Evolutionary conservation across 1,284 basidiomycete species (phyloP).

Genomic region (Salmacisia buchloeana): DNA sequence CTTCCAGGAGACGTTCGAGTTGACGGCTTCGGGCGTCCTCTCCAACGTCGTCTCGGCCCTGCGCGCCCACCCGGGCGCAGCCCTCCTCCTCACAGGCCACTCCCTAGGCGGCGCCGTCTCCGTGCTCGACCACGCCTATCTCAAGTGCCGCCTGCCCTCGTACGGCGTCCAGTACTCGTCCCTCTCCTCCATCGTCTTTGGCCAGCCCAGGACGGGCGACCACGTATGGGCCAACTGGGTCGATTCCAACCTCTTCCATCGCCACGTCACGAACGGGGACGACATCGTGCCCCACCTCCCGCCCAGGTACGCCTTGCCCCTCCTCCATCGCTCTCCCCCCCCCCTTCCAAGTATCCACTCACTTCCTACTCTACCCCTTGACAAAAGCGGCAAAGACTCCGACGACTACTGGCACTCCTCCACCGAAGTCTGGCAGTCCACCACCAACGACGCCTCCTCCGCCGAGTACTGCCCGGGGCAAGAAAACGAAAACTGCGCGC

Average conservation of each 20-base stretch:
- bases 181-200: slow-evolving; percentile 29
- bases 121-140: slow-evolving; percentile 28
- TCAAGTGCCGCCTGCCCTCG: slow-evolving; percentile 20
- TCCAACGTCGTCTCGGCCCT: slow-evolving; percentile 27
- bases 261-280: slow-evolving; percentile 30
- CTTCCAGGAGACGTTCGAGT: slow-evolving; percentile 37
- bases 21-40: slow-evolving; percentile 26
- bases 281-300: slow-evolving; percentile 36
- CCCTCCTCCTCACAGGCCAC: slow-evolving; percentile 33
- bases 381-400: not conserved
- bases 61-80: slow-evolving; percentile 18
- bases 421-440: slow-evolving; percentile 40
- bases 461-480: slow-evolving; percentile 38
- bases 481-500: slow-evolving; percentile 39
- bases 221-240: slow-evolving; percentile 30
- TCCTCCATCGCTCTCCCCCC: too few relatives aligned
- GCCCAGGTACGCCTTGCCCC: too few relatives aligned
- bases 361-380: too few relatives aligned
- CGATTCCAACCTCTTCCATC: slow-evolving; percentile 26
- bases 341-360: too few relatives aligned
- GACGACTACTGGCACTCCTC: slow-evolving; percentile 30
- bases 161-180: slow-evolving; percentile 9
- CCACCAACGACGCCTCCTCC: slow-evolving; percentile 26
- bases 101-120: slow-evolving; percentile 40
- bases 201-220: slow-evolving; percentile 33